Evolutionary conservation across 176 grass and related monocot species (phyloP).

Genomic region (bread wheat (Triticum aestivum)): DNA sequence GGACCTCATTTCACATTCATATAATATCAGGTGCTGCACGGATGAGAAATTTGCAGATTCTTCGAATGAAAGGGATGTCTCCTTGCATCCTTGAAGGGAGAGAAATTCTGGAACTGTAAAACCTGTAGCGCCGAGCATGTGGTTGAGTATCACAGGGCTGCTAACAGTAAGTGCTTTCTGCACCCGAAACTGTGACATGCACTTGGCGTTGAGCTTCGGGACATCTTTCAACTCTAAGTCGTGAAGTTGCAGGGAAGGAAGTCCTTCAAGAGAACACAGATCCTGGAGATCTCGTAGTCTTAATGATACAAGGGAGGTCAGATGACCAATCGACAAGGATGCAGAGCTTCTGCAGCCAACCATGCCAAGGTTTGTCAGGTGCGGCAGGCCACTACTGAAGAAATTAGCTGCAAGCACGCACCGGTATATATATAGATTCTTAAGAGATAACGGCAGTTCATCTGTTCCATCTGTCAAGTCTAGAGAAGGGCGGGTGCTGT

Average conservation of each 20-base stretch:
- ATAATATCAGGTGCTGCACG: accelerated
- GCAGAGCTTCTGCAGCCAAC: accelerated
- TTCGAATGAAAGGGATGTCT: background rate
- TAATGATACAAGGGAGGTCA: background rate
- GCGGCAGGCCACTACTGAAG: background rate
- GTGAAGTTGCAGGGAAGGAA: background rate
- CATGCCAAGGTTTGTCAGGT: accelerated
- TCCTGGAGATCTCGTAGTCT: accelerated
- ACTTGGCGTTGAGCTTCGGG: background rate
- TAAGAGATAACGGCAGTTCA: background rate
- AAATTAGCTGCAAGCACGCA: background rate
- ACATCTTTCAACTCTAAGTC: accelerated
- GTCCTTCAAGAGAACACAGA: background rate
- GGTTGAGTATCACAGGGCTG: background rate
- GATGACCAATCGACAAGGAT: background rate
- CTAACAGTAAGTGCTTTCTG: accelerated
- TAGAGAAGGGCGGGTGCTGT: background rate
- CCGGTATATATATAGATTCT: background rate
- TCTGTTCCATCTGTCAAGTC: background rate
- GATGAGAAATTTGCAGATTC: background rate
- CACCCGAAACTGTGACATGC: background rate
- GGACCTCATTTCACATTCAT: accelerated
- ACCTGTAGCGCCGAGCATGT: background rate
- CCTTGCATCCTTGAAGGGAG: accelerated
- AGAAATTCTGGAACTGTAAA: background rate